Evolutionary conservation across 768 basidiomycete genomes (phyloP).

Genomic region (Kwoniella bestiolae): DNA sequence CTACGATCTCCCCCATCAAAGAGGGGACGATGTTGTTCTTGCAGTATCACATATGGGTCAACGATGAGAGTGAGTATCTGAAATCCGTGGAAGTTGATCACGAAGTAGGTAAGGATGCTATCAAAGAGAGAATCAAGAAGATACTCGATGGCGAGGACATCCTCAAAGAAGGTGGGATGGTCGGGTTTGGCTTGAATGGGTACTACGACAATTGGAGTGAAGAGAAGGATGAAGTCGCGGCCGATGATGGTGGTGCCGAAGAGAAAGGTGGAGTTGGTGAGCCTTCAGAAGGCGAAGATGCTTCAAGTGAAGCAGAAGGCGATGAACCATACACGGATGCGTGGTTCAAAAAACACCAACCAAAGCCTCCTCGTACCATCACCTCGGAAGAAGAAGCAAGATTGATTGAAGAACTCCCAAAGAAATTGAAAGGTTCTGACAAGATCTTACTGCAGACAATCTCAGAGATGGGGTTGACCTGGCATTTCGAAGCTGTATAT

Average conservation of each 20-base stretch:
- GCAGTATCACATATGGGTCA: background rate
- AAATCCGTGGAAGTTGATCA: background rate
- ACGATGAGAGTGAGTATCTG: background rate
- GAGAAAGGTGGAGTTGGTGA: background rate
- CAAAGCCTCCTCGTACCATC: background rate
- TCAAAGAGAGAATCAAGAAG: background rate
- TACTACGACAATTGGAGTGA: background rate
- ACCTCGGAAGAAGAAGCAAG: background rate
- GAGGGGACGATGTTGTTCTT: background rate
- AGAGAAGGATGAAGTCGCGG: constrained; percentile 2
- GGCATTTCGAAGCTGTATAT: background rate
- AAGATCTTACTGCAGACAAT: background rate
- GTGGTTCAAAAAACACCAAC: background rate
- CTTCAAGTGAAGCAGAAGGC: background rate
- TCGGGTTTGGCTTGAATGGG: background rate
- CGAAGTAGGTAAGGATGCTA: background rate
- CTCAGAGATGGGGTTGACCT: background rate
- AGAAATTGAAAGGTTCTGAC: background rate
- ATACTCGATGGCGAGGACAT: background rate
- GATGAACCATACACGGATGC: background rate
- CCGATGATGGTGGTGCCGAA: no score
- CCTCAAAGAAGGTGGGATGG: background rate
- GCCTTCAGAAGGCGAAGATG: background rate
- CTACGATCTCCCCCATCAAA: background rate
- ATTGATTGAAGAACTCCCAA: background rate